Conservation (phyloP, 805 yeast genomes). For the Candida nanaspora region DNA sequence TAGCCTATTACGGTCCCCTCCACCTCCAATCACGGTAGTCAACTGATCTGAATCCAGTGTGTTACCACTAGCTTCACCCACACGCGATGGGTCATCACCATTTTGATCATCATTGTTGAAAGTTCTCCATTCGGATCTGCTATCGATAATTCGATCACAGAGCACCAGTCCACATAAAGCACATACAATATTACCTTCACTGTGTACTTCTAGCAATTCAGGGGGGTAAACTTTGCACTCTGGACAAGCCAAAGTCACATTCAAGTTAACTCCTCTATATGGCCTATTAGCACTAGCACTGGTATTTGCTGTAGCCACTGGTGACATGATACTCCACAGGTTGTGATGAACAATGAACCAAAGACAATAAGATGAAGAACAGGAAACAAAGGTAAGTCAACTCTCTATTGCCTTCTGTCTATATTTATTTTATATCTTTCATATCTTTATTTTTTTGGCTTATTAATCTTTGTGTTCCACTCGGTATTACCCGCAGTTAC, state of each 20-base stretch:
- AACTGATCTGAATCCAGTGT: conserved; percentile 85
- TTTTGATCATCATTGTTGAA: conserved; percentile 96
- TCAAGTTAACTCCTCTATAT: conserved; percentile 69
- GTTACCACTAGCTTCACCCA: conserved; percentile 95
- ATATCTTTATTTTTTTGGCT: too few species aligned
- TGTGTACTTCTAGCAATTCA: conserved; percentile 86
- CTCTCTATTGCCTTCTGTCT: too few species aligned
- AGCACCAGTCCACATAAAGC: conserved; percentile 93
- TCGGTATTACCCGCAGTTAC: too few species aligned
- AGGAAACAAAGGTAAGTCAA: background rate
- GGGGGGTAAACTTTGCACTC: conserved; percentile 97
- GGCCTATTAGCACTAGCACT: conserved; percentile 11
- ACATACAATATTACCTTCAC: conserved; percentile 98
- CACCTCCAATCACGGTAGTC: conserved; percentile 85
- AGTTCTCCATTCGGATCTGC: conserved; percentile 98
- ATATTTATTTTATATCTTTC: too few species aligned
- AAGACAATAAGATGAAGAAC: background rate
- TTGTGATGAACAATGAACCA: background rate
- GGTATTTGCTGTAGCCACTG: background rate
- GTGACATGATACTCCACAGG: background rate
- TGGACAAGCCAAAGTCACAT: conserved; percentile 87
- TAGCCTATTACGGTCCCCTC: conserved; percentile 73
- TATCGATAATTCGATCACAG: conserved; percentile 87
- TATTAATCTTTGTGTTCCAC: too few species aligned
- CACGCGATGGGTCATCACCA: conserved; percentile 98